Evolutionary conservation across 495 filamentous ascomycete species (phyloP), one percentile per base, ranked within the genome.

Genomic region (Corynascus novoguineensis): DNA sequence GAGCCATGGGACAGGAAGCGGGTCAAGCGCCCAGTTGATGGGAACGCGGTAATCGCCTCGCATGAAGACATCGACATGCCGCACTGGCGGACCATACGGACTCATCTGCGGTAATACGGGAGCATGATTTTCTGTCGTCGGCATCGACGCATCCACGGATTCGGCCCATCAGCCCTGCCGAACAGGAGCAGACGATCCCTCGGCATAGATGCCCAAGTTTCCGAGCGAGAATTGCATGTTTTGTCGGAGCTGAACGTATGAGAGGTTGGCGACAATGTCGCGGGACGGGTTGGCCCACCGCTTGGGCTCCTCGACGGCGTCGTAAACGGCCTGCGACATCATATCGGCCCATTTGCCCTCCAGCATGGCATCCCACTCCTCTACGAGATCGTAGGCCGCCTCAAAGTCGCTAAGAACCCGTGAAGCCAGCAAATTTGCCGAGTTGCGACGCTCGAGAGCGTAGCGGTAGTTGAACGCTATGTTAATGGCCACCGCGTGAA

Each of bases 291-390:
- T 78, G 50, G 83, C 80, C 80, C 77, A 77, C 58, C 65, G 65
- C 27, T 58, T 61, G 10, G 62, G 54, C 53, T 72, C 67, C 31
- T 66, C 63, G 28, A 73, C 58, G 56, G 71, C 68, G n/a, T 72
- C 70, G 56, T 71, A 70, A 35, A 64, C 52, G 25, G 67, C 53
- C 45, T 70, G 67, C n/a, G 60, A 60, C 66, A 84, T 78, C 63
- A 87, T 82, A 62, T 83, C 75, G 46, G 77, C 79, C 83, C 84
- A 87, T 64, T 85, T 86, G 0, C 84, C 84, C 48, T 68, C 67
- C 1, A 82, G 58, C 15, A 86, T 68, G 5, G 70, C 67, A 60
- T 86, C 78, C 59, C 84, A 86, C 42, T 76, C 65, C 42, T 77
- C 68, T 0, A 80, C 80, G 6, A 86, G 68, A 7, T 75, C 68